Base-by-base conservation (phyloP, 306 rosid species). In the Ziziphus jujuba region DNA sequence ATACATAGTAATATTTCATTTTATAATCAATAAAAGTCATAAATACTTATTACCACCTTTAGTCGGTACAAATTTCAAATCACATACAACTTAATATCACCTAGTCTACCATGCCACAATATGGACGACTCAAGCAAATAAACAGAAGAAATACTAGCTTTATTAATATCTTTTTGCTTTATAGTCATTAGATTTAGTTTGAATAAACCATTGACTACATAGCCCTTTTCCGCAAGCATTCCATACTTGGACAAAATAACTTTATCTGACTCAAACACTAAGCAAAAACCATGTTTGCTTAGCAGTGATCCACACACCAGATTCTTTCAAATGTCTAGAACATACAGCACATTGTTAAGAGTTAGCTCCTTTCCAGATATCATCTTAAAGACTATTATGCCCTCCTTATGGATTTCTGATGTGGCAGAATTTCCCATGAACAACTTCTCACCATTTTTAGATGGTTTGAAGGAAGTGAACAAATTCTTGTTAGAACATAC, bases 181-280 rank as follows among this genome's bases (percentile, higher is more conserved):
- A n/a, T n/a, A n/a, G n/a, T n/a, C n/a, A n/a, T n/a, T n/a, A n/a
- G n/a, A n/a, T n/a, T n/a, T n/a, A n/a, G n/a, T n/a, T n/a, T n/a
- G n/a, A n/a, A n/a, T n/a, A n/a, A n/a, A n/a, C n/a, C n/a, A n/a
- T n/a, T n/a, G n/a, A n/a, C n/a, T n/a, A n/a, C n/a, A n/a, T n/a
- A n/a, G n/a, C n/a, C n/a, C n/a, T n/a, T n/a, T n/a, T 56, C 68
- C 19, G 47, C 68, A 63, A 22, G 47, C 56, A 63, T 48, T 23
- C 57, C 11, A 47, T 35, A 9, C 12, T 64, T 64, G 17, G 45
- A 43, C 28, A 64, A 21, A 25, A 64, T 45, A 25, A 64, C 50
- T 25, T 49, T 64, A 17, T 64, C 47, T 2, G 33, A 64, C 15
- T 62, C 36, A 23, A 62, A 61, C 3, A 44, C 55, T 13, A 40